Base-by-base conservation (phyloP, 805 yeast species). In the Cyberlindnera americana region DNA sequence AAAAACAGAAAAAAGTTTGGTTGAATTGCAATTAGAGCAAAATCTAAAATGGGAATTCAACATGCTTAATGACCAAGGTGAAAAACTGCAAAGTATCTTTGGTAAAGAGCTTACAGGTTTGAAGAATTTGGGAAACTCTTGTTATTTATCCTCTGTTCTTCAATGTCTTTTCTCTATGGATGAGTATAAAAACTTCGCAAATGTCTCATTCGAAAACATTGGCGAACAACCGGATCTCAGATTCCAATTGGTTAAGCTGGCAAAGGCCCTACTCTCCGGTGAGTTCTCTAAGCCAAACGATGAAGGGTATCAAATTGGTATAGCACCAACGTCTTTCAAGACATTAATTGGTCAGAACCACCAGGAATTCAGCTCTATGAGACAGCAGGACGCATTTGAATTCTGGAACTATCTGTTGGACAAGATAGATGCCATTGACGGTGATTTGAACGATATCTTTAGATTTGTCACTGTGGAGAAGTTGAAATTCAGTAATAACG, bases 351-450 rank as follows among this genome's bases (percentile, higher is more conserved):
- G 96, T 4, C 73, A 73, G 36, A 77, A 77, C 26, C 95, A 93
- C 59, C 69, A 70, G 14, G 99, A 93, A 54, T 93, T 93, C 52
- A 70, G 81, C 32, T 81, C 95, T 0, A 85, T 81, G 72, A 77
- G 80, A 50, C 99, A 93, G 58, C 99, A 93, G 60, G 99, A 93
- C 66, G 93, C 98, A 0, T 84, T 81, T 67, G 99, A 93, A 60
- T 93, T 89, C 56, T 74, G 89, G 62, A 62, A 77, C 5, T 83
- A 79, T 56, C 60, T 91, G 8, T 54, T 81, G 21, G 83, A 81
- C 40, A 72, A 76, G 46, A 60, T 89, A 19, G 90, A 83, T 46
- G 57, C 59, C 5, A 59, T 73, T 47, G 61, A 66, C 23, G 29
- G 51, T 1, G 46, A 54, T 6, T 31, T 48, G 1, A 73, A 77